Evolutionary conservation across 192 early-diverging fungal genomes (phyloP).

Genomic region (Coemansia sp.): DNA sequence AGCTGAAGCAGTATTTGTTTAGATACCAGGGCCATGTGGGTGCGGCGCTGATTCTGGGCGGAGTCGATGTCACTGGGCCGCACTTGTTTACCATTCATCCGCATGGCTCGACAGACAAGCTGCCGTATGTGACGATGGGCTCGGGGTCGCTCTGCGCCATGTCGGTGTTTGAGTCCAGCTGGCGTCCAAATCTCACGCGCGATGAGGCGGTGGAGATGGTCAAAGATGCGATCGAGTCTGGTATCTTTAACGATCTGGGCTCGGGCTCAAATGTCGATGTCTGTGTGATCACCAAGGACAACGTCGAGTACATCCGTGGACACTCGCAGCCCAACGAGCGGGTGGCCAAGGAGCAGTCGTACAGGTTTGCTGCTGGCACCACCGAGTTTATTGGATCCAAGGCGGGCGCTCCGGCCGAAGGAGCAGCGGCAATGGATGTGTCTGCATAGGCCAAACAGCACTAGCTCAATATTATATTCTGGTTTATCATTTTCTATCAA

Average conservation of each 20-base stretch:
- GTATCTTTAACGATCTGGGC: slow-evolving; percentile 99
- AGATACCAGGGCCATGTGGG: slow-evolving; percentile 95
- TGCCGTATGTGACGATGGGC: slow-evolving; percentile 96
- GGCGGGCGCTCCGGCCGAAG: slow-evolving; percentile 8
- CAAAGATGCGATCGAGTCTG: slow-evolving; percentile 90
- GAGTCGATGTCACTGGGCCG: slow-evolving; percentile 87
- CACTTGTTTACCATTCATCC: slow-evolving; percentile 89
- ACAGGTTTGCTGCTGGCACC: slow-evolving; percentile 60
- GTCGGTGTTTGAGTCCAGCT: slow-evolving; percentile 89
- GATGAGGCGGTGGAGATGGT: slow-evolving; percentile 89
- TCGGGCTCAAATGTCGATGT: slow-evolving; percentile 97
- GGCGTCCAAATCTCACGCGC: slow-evolving; percentile 77
- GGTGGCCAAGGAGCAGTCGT: slow-evolving; percentile 79
- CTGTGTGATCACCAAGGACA: slow-evolving; percentile 83
- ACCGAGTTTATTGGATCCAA: slow-evolving; percentile 38
- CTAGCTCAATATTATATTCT: not conserved
- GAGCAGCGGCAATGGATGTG: slow-evolving; percentile 42
- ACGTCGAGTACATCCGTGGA: slow-evolving; percentile 81
- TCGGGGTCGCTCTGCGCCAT: slow-evolving; percentile 95
- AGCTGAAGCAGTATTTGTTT: slow-evolving; percentile 98
- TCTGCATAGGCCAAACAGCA: slow-evolving; percentile 23
- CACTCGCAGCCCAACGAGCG: slow-evolving; percentile 88
- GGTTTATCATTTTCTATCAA: not conserved
- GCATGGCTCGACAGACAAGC: slow-evolving; percentile 93
- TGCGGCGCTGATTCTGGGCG: slow-evolving; percentile 92